Percentiles rank a stretch among this genome's conserved stretches.
Conservation (phyloP, 2,329 filamentous ascomycete genomes). For the Talaromyces marneffei region DNA sequence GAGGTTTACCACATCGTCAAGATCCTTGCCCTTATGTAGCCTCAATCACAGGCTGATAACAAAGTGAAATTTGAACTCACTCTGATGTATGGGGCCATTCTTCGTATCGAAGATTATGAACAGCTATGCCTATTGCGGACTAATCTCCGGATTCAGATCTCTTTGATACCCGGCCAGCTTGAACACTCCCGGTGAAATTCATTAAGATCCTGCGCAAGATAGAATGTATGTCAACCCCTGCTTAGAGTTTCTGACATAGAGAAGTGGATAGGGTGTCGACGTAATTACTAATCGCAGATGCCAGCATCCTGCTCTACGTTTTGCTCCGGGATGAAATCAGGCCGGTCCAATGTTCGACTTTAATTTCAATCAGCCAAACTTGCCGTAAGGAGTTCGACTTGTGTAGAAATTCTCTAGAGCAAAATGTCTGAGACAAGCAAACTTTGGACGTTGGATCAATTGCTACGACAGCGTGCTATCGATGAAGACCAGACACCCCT, state of each 20-base stretch:
- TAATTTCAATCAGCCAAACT: neutral
- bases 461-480: conserved; percentile 4
- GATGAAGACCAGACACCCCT: conserved; percentile 6
- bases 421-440: conserved; percentile 4
- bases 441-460: conserved; percentile 4
- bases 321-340: neutral
- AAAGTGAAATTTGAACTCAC: neutral
- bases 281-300: conserved; percentile 4
- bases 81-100: conserved; percentile 1
- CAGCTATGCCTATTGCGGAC: neutral
- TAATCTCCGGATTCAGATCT: neutral
- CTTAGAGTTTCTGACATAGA: neutral
- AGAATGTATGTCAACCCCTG: neutral
- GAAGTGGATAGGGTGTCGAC: neutral
- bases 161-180: neutral
- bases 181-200: neutral
- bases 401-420: conserved; percentile 1
- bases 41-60: neutral
- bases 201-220: neutral
- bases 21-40: neutral
- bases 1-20: neutral
- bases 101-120: neutral
- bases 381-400: neutral
- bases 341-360: neutral
- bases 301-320: neutral